Percentiles rank a stretch among this genome's conserved stretches.
Conservation (phyloP, 768 basidiomycete genomes). For the Trametes punicea region DNA sequence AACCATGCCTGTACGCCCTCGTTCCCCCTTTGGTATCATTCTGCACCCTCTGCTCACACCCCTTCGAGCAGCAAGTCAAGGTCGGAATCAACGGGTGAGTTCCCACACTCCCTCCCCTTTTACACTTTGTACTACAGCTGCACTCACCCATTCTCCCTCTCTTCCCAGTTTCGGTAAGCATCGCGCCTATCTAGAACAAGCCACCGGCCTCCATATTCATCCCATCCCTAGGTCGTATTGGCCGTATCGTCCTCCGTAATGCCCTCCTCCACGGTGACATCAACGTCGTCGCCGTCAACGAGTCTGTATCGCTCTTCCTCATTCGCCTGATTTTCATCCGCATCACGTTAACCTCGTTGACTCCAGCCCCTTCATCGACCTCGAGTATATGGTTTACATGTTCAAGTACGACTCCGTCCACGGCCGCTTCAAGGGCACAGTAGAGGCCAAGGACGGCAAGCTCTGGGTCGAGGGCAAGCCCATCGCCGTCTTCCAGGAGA, state of each 20-base stretch:
- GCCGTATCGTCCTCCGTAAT: conserved; percentile 97
- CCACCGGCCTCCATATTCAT: not conserved
- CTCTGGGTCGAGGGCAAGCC: conserved; percentile 78
- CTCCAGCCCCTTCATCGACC: conserved; percentile 90
- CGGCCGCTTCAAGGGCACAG: conserved; percentile 84
- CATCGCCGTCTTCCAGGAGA: conserved; percentile 79
- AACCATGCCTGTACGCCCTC: conserved; percentile 22
- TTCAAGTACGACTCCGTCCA: conserved; percentile 97
- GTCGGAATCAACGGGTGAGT: conserved; percentile 94
- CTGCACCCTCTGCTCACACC: not conserved
- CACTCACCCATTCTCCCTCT: conserved; percentile 4
- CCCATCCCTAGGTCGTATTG: conserved; percentile 79
- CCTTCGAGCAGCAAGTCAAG: conserved; percentile 50
- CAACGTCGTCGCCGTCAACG: conserved; percentile 92
- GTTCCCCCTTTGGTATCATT: no score
- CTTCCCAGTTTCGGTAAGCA: conserved; percentile 68
- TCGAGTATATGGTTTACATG: conserved; percentile 99
- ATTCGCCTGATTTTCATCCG: no score
- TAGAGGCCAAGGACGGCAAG: conserved; percentile 84
- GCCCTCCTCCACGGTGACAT: conserved; percentile 73
- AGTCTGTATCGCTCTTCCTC: conserved; percentile 49
- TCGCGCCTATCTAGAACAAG: not conserved
- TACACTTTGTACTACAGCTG: no score
- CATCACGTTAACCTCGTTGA: conserved; percentile 13
- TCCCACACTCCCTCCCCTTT: conserved; percentile 2